Evolutionary conservation across 1,284 basidiomycete species (phyloP), one percentile per base, ranked within the genome.

Genomic region (Termitomyces sp.): DNA sequence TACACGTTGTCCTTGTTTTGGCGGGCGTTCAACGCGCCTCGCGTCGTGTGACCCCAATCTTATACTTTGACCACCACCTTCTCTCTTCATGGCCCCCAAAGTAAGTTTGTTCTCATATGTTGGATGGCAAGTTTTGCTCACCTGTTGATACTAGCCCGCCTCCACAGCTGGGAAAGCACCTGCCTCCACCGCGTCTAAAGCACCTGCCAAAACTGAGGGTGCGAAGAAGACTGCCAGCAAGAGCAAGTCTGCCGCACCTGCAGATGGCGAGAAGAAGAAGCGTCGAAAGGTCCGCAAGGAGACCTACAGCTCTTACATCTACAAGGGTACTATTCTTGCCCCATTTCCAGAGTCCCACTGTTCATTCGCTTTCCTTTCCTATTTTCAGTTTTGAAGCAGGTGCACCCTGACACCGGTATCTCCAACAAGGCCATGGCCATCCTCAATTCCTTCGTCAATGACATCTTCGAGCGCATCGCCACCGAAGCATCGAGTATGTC

Each of bases 341-440:
- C 41, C 36, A 39, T 41, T 44, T 26, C 24, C 54, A 60, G 28
- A 31, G 21, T 51, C 44, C 33, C 26, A 33, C 41, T 30, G 10
- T 17, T 51, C 40, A 46, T 33, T 15, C 57, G 13, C 5, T n/a
- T n/a, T 13, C 6, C 34, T 10, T 30, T 10, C 21, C 26, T 15
- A 17, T 34, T 9, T n/a, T 28, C 21, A 90, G 90, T 92, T 58
- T 77, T 92, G 59, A 92, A 87, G 74, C 90, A 93, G 71, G 94
- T 96, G 59, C 94, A 96, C 80, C 94, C 94, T 54, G 94, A 97
- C 70, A 95, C 92, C 61, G 94, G 94, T 84, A 95, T 96, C 72
- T 89, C 90, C 58, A 96, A 94, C 85, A 96, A 95, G 81, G 94
- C 92, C 41, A 97, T 97, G 94, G 84, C 87, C 52, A 90, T 97